Percentiles rank a stretch among this genome's conserved stretches.
phyloP scores from a whole-genome alignment of 495 filamentous ascomycete genomes.

The Apiosordaria backusii region DNA sequence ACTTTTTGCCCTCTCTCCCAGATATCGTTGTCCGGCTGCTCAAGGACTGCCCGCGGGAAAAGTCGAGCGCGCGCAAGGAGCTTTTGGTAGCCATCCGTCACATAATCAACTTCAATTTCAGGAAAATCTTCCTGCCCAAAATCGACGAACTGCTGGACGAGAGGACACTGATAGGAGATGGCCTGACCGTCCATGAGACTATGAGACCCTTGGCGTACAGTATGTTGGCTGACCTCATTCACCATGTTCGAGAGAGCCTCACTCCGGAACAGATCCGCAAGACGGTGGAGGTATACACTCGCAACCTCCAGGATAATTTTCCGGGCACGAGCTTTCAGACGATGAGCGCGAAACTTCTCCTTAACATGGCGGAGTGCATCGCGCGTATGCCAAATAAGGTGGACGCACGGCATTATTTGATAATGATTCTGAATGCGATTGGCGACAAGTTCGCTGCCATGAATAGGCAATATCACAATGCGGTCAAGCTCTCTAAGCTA shows the following conservation, averaged over 20 bases:
- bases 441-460: constrained; percentile 97
- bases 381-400: constrained; percentile 84
- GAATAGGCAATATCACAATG: constrained; percentile 93
- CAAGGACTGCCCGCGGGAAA: constrained; percentile 90
- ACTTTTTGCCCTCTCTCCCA: constrained; percentile 84
- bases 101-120: constrained; percentile 98
- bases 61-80: constrained; percentile 90
- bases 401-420: constrained; percentile 90
- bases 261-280: constrained; percentile 83
- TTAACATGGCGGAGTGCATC: constrained; percentile 98
- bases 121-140: constrained; percentile 89
- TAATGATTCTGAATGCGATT: constrained; percentile 96
- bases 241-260: constrained; percentile 87
- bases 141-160: constrained; percentile 96
- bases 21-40: constrained; percentile 88
- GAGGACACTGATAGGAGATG: constrained; percentile 89
- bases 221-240: constrained; percentile 96
- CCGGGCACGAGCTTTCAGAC: constrained; percentile 99
- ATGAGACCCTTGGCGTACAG: constrained; percentile 96
- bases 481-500: constrained; percentile 80
- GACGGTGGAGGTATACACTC: constrained; percentile 95
- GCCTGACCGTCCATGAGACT: constrained; percentile 91
- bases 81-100: constrained; percentile 93
- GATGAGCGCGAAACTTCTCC: constrained; percentile 94
- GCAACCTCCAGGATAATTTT: constrained; percentile 91